Evolutionary conservation across 1,284 basidiomycete species (phyloP).

Genomic region (Pseudozyma sp.): DNA sequence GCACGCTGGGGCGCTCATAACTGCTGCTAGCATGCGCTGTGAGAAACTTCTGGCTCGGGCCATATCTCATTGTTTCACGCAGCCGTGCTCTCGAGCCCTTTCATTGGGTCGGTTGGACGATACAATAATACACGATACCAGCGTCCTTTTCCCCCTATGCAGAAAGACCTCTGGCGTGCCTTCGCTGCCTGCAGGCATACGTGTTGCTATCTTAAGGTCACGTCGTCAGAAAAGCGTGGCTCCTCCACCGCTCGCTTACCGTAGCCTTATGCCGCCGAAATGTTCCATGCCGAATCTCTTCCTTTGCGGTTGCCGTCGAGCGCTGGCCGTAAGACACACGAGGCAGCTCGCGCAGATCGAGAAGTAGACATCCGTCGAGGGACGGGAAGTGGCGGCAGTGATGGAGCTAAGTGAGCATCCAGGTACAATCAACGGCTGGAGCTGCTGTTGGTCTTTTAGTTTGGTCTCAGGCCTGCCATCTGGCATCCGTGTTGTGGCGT

Average conservation of each 20-base stretch:
- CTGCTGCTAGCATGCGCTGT: too few relatives aligned
- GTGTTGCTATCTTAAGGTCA: conserved; percentile 1
- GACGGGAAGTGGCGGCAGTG: too few relatives aligned
- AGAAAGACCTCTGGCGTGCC: neutral
- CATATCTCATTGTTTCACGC: too few relatives aligned
- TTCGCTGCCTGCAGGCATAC: neutral
- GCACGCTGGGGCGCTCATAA: too few relatives aligned
- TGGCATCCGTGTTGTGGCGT: too few relatives aligned
- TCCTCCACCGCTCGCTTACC: neutral
- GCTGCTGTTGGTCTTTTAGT: neutral
- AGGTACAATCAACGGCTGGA: neutral
- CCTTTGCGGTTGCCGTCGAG: neutral
- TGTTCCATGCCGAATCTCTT: conserved; percentile 24
- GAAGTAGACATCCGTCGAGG: neutral
- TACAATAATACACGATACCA: neutral
- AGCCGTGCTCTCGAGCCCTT: neutral
- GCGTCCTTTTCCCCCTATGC: neutral
- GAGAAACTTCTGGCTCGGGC: too few relatives aligned
- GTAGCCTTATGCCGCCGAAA: conserved; percentile 30
- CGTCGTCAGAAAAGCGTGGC: neutral
- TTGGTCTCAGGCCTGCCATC: too few relatives aligned
- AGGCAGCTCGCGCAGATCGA: neutral
- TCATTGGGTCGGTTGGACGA: neutral
- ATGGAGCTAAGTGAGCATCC: too few relatives aligned
- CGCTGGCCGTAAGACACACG: neutral